Conservation (phyloP, 148 eudicot genomes). For the Amaranthus hypochondriacus region DNA sequence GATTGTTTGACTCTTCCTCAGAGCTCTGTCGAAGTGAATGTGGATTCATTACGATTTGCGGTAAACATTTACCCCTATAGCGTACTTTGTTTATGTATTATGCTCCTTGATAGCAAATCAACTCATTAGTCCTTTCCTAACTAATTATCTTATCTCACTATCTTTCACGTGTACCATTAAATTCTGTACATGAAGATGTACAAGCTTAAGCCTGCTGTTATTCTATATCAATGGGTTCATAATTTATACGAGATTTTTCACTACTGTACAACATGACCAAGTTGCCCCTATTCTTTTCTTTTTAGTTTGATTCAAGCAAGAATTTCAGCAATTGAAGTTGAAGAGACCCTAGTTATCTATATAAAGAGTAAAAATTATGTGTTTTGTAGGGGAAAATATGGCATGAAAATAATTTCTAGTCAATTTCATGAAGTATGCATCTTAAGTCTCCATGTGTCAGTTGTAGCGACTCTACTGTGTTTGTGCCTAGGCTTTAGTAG, state of each 20-base stretch:
- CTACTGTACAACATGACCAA: not conserved
- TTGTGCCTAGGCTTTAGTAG: no score
- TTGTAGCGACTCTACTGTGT: no score
- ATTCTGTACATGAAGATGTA: not conserved
- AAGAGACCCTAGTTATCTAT: not conserved
- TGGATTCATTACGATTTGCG: conserved; percentile 68
- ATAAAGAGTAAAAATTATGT: not conserved
- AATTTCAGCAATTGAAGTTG: not conserved
- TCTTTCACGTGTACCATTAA: not conserved
- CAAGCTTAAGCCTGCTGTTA: not conserved
- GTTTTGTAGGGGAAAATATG: not conserved
- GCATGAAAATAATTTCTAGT: no score
- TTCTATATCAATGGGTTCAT: not conserved
- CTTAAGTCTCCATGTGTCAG: no score
- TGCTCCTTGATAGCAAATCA: not conserved
- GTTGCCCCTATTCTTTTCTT: not conserved
- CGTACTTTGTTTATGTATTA: not conserved
- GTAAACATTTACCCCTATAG: conserved; percentile 32
- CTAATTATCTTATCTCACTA: not conserved
- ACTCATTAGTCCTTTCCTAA: no score
- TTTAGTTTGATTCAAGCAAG: not conserved
- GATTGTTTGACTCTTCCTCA: conserved; percentile 33
- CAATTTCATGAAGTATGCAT: no score
- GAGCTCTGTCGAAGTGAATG: conserved; percentile 25
- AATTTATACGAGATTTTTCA: no score